Evolutionary conservation across 441 rosid genomes (phyloP).

Genomic region (Erodium moschatum): DNA sequence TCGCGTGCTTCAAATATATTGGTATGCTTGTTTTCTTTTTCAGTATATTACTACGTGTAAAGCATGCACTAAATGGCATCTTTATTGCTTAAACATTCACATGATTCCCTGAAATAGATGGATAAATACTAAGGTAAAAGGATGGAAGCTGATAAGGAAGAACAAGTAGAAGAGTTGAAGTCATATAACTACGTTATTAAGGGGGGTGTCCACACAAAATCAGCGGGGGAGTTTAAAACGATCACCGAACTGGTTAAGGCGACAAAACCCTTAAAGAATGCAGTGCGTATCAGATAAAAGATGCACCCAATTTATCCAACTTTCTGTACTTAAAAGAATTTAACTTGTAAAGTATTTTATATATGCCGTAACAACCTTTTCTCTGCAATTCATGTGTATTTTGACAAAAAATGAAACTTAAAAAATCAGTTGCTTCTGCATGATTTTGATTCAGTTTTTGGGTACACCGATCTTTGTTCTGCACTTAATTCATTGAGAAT

Average conservation of each 20-base stretch:
- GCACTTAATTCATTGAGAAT: not conserved
- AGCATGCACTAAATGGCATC: constrained; percentile 2
- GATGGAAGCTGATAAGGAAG: not conserved
- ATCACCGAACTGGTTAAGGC: not conserved
- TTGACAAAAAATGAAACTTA: not conserved
- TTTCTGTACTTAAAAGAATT: not conserved
- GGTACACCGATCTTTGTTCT: no score
- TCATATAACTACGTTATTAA: not conserved
- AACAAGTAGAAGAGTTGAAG: not conserved
- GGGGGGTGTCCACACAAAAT: no score
- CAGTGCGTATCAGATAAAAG: not conserved
- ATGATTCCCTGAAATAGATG: not conserved
- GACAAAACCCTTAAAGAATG: not conserved
- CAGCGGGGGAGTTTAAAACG: no score
- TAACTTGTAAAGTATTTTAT: not conserved
- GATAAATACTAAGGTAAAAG: constrained; percentile 2
- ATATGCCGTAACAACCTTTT: not conserved
- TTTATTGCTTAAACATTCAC: not conserved
- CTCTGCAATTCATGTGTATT: not conserved
- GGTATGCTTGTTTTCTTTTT: constrained; percentile 38
- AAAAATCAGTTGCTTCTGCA: not conserved
- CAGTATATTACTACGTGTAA: not conserved
- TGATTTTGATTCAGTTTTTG: not conserved
- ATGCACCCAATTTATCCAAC: constrained; percentile 1
- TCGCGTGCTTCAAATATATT: constrained; percentile 79